Evolutionary conservation across 176 grass and related monocot species (phyloP).

Genomic region (Carex kokanica): DNA sequence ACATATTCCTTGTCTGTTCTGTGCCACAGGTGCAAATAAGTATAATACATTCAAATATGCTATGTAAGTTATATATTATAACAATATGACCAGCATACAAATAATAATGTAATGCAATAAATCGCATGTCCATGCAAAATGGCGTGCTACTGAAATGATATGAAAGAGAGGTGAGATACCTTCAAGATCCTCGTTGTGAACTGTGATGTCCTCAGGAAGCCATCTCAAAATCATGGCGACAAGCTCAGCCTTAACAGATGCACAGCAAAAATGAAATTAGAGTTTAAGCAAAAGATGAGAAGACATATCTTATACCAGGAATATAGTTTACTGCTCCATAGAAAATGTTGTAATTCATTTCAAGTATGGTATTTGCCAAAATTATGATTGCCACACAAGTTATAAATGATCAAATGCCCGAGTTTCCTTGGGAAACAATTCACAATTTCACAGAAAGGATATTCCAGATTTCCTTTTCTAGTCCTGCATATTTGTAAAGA

Average conservation of each 20-base stretch:
- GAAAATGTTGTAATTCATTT: neutral
- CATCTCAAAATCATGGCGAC: conserved; percentile 94
- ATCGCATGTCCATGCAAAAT: neutral
- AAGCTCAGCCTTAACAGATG: conserved; percentile 69
- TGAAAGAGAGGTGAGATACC: conserved; percentile 29
- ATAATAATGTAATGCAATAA: conserved; percentile 2
- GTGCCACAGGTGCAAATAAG: neutral
- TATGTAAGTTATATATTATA: neutral
- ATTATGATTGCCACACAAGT: neutral
- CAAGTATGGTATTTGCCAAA: neutral
- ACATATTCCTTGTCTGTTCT: neutral
- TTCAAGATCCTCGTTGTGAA: conserved; percentile 98
- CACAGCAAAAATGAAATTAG: conserved; percentile 25
- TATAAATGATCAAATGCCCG: neutral
- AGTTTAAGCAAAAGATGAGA: conserved; percentile 11
- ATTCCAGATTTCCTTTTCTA: neutral
- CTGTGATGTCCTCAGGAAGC: conserved; percentile 98
- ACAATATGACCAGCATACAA: neutral
- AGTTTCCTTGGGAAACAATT: neutral
- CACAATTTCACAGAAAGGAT: neutral
- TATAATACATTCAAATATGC: neutral
- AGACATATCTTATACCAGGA: neutral
- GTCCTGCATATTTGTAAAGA: conserved; percentile 1
- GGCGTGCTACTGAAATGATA: neutral
- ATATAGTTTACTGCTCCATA: neutral